phyloP scores from a whole-genome alignment of 2,329 filamentous ascomycete genomes.

The Ophiostoma novo-ulmi region DNA sequence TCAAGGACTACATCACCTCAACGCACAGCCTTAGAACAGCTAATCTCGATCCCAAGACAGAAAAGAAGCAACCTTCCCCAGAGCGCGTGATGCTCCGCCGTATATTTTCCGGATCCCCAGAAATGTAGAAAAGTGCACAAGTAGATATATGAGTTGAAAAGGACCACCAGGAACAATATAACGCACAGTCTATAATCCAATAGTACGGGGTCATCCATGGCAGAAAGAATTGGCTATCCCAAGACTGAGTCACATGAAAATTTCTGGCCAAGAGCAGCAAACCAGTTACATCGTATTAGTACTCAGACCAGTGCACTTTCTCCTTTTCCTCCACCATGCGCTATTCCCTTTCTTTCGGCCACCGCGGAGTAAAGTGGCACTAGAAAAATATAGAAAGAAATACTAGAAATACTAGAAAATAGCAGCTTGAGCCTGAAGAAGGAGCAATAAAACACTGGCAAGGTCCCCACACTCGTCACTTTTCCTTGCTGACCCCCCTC shows the following conservation, averaged over 20 bases:
- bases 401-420: neutral
- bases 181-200: too few species aligned
- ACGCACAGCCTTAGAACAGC: too few species aligned
- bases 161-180: too few species aligned
- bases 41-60: neutral
- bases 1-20: too few species aligned
- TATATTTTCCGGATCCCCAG: slow-evolving; percentile 1
- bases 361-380: slow-evolving; percentile 16
- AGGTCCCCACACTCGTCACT: slow-evolving; percentile 1
- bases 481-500: slow-evolving; percentile 1
- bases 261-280: slow-evolving; percentile 2
- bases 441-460: neutral
- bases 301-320: neutral
- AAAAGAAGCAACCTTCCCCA: neutral
- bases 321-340: slow-evolving; percentile 14
- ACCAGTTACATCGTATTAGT: slow-evolving; percentile 19
- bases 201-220: too few species aligned
- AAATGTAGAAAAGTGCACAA: neutral
- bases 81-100: slow-evolving; percentile 2
- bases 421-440: neutral
- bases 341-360: slow-evolving; percentile 18
- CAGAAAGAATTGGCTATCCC: neutral
- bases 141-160: too few species aligned
- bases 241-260: neutral
- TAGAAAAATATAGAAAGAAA: neutral